Evolutionary conservation across 352 stramenopile species (phyloP), one percentile per base, ranked within the genome.

Genomic region (Blastocystis sp.): DNA sequence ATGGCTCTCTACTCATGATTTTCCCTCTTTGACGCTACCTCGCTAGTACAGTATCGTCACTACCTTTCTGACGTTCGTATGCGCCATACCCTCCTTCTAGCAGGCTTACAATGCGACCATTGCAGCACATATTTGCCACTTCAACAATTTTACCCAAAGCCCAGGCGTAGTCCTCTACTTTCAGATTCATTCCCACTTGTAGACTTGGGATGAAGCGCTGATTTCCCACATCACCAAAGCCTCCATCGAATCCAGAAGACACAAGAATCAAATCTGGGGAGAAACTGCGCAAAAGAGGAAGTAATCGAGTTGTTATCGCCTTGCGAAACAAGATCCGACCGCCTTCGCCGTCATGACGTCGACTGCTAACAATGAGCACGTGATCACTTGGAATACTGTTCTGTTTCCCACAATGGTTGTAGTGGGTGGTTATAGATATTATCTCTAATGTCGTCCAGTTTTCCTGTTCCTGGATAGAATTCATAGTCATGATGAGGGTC

Each of bases 91-190:
- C 95, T 84, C 96, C 96, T 90, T 98, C 96, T 20, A 98, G 91
- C 55, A 98, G 94, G 59, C 94, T 98, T 34, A 98, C 93, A 68
- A 98, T 93, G 68, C 94, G 93, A 7, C 96, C 96, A 6, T 97
- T 90, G 88, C 96, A 98, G 90, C 95, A 98, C 92, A 96, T 95
- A 90, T 97, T 93, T 1, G 95, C 95, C 89, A 98, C 93, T 73
- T 94, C 92, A 54, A 94, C 90, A 73, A 98, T 92, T 91, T 95
- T 91, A 43, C 93, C 91, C 15, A 94, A 95, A 76, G 95, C 90
- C 93, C 93, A 96, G 26, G 90, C 90, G 90, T 95, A 96, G 91
- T 97, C 94, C 75, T 95, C 92, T 47, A 94, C 91, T 75, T 90
- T 94, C 20, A 97, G 90, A 64, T 94, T 87, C 34, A 93, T 89